Percentiles rank a stretch among this genome's conserved stretches.
Conservation (phyloP, 2,329 filamentous ascomycete genomes). For the Aureobasidium lini region DNA sequence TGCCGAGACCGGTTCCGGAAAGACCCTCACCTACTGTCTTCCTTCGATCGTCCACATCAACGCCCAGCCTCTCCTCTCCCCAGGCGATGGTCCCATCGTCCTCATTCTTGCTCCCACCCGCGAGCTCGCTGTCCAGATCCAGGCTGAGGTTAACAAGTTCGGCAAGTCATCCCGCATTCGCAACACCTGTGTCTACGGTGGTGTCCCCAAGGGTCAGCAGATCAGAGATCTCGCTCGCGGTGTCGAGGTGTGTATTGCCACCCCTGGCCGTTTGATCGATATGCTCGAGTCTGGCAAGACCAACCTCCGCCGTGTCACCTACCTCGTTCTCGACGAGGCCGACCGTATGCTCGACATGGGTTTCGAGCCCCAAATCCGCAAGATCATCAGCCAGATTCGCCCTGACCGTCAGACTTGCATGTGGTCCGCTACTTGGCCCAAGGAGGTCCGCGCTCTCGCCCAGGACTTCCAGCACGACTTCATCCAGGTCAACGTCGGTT, state of each 20-base stretch:
- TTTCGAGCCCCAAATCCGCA: conserved; percentile 98
- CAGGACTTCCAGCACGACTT: conserved; percentile 88
- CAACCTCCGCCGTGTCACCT: conserved; percentile 94
- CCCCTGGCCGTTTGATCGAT: conserved; percentile 93
- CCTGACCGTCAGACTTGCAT: conserved; percentile 98
- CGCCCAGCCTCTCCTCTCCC: conserved; percentile 89
- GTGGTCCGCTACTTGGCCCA: conserved; percentile 99
- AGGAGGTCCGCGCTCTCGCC: conserved; percentile 90
- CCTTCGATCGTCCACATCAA: conserved; percentile 99
- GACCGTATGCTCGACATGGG: conserved; percentile 99
- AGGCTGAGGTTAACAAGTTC: conserved; percentile 97
- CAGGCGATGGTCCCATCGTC: conserved; percentile 93
- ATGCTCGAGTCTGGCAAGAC: conserved; percentile 98
- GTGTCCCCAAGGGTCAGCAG: conserved; percentile 95
- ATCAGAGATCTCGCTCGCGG: conserved; percentile 91
- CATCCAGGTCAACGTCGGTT: conserved; percentile 98
- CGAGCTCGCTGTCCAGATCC: conserved; percentile 97
- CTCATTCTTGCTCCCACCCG: conserved; percentile 92
- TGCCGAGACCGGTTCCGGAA: conserved; percentile 97
- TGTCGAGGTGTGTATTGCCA: conserved; percentile 98
- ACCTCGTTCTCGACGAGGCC: conserved; percentile 96
- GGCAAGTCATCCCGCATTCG: conserved; percentile 95
- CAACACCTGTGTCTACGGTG: conserved; percentile 98
- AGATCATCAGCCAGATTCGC: conserved; percentile 95
- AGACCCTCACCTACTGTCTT: conserved; percentile 96